Conservation (phyloP, 2,329 filamentous ascomycete species). For the Hypoxylon sp. region DNA sequence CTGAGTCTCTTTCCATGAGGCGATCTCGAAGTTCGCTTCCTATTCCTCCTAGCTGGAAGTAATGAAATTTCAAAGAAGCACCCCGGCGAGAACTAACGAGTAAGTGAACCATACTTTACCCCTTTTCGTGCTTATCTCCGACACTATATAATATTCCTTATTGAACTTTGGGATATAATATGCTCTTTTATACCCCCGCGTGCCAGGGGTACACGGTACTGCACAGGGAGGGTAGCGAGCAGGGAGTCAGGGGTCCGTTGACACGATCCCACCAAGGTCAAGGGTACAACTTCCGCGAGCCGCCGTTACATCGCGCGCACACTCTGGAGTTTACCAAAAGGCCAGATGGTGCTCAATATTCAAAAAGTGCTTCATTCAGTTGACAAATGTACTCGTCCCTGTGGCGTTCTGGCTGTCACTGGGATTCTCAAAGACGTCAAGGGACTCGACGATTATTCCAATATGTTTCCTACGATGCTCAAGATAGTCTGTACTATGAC, state of each 20-base stretch:
- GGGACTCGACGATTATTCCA: neutral
- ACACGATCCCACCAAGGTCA: conserved; percentile 43
- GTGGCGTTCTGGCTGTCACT: conserved; percentile 4
- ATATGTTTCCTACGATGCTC: neutral
- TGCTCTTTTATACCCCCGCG: conserved; percentile 40
- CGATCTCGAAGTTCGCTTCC: conserved; percentile 3
- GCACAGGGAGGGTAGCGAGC: conserved; percentile 31
- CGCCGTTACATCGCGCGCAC: conserved; percentile 45
- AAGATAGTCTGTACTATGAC: conserved; percentile 4
- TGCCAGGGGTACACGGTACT: conserved; percentile 38
- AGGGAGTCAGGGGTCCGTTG: conserved; percentile 37
- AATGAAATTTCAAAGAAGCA: conserved; percentile 1
- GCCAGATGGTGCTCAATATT: conserved; percentile 24
- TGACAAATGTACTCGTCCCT: conserved; percentile 3
- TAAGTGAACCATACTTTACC: conserved; percentile 29
- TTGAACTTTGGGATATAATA: conserved; percentile 27
- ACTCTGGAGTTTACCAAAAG: conserved; percentile 27
- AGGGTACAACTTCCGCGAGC: conserved; percentile 47
- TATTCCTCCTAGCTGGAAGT: neutral
- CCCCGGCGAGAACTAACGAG: conserved; percentile 5
- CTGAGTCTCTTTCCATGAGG: conserved; percentile 7
- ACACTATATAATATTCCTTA: conserved; percentile 32
- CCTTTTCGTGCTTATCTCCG: conserved; percentile 45
- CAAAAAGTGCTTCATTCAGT: conserved; percentile 11
- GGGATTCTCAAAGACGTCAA: conserved; percentile 3